Percentiles rank a stretch among this genome's conserved stretches.
Evolutionary conservation across 2,329 filamentous ascomycete genomes (phyloP).

Genomic region (Huntiella moniliformis): DNA sequence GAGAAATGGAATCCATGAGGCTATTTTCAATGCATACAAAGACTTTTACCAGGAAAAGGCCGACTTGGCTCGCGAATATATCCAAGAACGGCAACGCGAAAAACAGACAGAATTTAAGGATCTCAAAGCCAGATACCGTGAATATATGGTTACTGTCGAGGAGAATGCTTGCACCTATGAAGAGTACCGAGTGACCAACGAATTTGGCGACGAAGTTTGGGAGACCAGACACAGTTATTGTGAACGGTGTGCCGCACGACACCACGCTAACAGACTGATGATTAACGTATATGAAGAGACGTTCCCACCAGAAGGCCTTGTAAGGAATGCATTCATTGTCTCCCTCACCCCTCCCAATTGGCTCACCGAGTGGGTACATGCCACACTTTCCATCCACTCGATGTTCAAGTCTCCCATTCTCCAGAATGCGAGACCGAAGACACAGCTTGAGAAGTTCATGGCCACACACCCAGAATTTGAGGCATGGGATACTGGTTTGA

Average conservation of each 20-base stretch:
- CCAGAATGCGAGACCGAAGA: slow-evolving; percentile 17
- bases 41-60: not conserved
- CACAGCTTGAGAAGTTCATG: slow-evolving; percentile 17
- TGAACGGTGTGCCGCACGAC: rapidly evolving
- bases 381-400: not conserved
- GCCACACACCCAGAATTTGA: slow-evolving; percentile 22
- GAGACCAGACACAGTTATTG: slow-evolving; percentile 9
- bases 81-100: not conserved
- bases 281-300: slow-evolving; percentile 40
- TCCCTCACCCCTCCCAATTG: slow-evolving; percentile 26
- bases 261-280: slow-evolving; percentile 19
- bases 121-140: slow-evolving; percentile 29
- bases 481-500: no score
- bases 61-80: not conserved
- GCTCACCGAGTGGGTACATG: not conserved
- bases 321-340: slow-evolving; percentile 30
- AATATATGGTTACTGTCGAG: not conserved
- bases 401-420: slow-evolving; percentile 27
- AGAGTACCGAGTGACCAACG: no score
- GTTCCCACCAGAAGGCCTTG: slow-evolving; percentile 19
- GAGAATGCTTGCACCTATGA: not conserved
- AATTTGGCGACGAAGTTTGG: not conserved
- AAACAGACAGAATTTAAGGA: slow-evolving; percentile 20
- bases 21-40: not conserved
- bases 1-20: not conserved